These are phyloP conservation scores for Diplodia intermedia DNA, from an alignment of 2,329 filamentous ascomycete species.

Conservation along the genomic window DNA sequence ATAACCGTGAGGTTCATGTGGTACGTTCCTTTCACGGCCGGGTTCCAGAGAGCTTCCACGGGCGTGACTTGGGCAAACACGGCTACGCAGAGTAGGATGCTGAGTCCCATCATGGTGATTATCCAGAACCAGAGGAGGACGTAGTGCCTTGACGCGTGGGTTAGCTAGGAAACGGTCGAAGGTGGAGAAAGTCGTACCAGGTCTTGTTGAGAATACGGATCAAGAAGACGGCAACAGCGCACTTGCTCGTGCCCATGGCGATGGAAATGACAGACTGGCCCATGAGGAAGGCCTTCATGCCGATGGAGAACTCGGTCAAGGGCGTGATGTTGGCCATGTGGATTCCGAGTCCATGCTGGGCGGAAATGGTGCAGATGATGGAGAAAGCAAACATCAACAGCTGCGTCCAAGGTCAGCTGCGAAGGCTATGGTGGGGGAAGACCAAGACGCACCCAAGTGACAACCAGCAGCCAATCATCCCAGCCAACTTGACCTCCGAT, in stretches of 20 bases:
- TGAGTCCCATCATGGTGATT: conserved; percentile 11
- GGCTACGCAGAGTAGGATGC: conserved; percentile 1
- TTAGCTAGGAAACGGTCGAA: not conserved
- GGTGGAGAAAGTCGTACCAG: not conserved
- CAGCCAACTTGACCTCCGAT: conserved; percentile 20
- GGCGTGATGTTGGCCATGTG: conserved; percentile 8
- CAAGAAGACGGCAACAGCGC: conserved; percentile 23
- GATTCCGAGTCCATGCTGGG: conserved; percentile 7
- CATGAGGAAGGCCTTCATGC: conserved; percentile 12
- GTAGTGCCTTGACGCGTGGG: not conserved
- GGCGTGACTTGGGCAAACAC: conserved; percentile 14
- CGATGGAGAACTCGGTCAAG: not conserved
- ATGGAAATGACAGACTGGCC: conserved; percentile 17
- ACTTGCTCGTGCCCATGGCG: conserved; percentile 19
- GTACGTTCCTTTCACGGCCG: not conserved
- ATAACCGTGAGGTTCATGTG: conserved; percentile 12
- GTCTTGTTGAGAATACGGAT: conserved; percentile 21
- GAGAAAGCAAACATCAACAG: conserved; percentile 10
- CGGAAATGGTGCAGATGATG: conserved; percentile 15
- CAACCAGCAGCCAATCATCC: conserved; percentile 20
- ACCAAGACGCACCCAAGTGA: conserved; percentile 7
- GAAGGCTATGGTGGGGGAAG: too few species aligned
- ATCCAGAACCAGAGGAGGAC: conserved; percentile 17
- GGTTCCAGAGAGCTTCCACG: conserved; percentile 15
- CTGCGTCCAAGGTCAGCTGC: not conserved